Conservation (phyloP, 768 basidiomycete genomes). For the Naganishia friedmannii region DNA sequence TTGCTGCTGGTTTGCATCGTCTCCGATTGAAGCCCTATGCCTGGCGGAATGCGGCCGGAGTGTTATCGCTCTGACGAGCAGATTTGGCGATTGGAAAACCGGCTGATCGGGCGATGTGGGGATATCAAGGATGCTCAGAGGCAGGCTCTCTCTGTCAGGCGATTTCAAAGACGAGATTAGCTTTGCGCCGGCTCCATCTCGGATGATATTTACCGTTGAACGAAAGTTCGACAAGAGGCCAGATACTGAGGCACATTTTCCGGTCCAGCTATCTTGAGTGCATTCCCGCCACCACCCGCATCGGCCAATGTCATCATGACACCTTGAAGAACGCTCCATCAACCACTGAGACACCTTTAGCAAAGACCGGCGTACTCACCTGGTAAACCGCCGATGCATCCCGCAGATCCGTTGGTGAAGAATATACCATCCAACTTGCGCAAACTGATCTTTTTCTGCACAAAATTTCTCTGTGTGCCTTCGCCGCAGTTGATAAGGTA, state of each 20-base stretch:
- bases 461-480: slow-evolving; percentile 69
- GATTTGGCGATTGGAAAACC: slow-evolving; percentile 30
- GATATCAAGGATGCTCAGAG: slow-evolving; percentile 20
- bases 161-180: background rate
- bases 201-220: slow-evolving; percentile 58
- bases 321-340: slow-evolving; percentile 54
- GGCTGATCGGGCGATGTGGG: slow-evolving; percentile 36
- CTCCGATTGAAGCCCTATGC: background rate
- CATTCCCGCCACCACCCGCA: slow-evolving; percentile 56
- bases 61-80: slow-evolving; percentile 32
- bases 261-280: slow-evolving; percentile 68
- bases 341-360: background rate
- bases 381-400: slow-evolving; percentile 66
- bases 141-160: slow-evolving; percentile 16
- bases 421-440: slow-evolving; percentile 69
- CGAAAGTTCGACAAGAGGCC: slow-evolving; percentile 56
- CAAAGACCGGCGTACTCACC: slow-evolving; percentile 56
- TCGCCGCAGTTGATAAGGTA: slow-evolving; percentile 89
- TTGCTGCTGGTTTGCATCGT: slow-evolving; percentile 5
- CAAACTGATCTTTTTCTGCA: slow-evolving; percentile 67
- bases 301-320: slow-evolving; percentile 75
- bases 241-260: slow-evolving; percentile 62
- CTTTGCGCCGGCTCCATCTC: slow-evolving; percentile 30
- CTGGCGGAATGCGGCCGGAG: slow-evolving; percentile 18
- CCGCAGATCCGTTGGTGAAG: slow-evolving; percentile 63